Percentiles rank a stretch among this genome's conserved stretches.
phyloP scores from a whole-genome alignment of 495 filamentous ascomycete genomes.

The Opeltia flavorubescens region DNA sequence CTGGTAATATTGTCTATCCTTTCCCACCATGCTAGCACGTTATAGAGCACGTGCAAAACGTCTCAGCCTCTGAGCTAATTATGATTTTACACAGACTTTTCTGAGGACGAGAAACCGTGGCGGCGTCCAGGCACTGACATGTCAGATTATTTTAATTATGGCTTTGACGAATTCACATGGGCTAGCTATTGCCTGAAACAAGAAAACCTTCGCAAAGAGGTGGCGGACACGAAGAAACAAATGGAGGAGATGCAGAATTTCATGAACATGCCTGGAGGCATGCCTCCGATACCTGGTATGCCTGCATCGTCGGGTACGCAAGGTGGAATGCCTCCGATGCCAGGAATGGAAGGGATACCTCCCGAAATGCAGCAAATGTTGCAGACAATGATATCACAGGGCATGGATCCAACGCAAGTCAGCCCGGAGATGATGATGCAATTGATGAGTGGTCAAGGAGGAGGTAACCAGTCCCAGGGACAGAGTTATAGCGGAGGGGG shows the following conservation, averaged over 20 bases:
- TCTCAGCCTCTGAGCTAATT: background rate
- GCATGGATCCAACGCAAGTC: conserved; percentile 74
- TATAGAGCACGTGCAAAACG: background rate
- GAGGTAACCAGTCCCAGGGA: conserved; percentile 24
- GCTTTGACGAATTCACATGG: conserved; percentile 99
- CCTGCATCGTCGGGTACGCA: conserved; percentile 24
- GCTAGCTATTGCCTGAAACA: conserved; percentile 87
- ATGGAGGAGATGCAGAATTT: conserved; percentile 82
- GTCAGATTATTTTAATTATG: conserved; percentile 98
- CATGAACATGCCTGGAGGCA: conserved; percentile 51
- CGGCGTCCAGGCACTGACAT: conserved; percentile 88
- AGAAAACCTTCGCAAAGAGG: conserved; percentile 56
- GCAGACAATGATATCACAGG: conserved; percentile 63
- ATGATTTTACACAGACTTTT: conserved; percentile 42
- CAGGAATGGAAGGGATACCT: conserved; percentile 58
- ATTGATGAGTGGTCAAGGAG: conserved; percentile 35
- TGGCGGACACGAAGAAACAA: conserved; percentile 66
- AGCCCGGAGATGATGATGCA: conserved; percentile 45
- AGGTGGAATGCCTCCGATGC: conserved; percentile 32
- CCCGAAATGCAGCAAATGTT: conserved; percentile 75
- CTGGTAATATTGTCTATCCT: conserved; percentile 27
- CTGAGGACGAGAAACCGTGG: conserved; percentile 85
- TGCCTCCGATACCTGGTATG: conserved; percentile 57
- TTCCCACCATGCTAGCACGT: background rate
- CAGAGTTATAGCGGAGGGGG: conserved; percentile 28